A percentile compares a stretch with the other conserved stretches of the same genome.
These are phyloP conservation scores for Fusarium sp. DNA, from an alignment of 2,329 filamentous ascomycete genomes.

Conservation along the genomic window DNA sequence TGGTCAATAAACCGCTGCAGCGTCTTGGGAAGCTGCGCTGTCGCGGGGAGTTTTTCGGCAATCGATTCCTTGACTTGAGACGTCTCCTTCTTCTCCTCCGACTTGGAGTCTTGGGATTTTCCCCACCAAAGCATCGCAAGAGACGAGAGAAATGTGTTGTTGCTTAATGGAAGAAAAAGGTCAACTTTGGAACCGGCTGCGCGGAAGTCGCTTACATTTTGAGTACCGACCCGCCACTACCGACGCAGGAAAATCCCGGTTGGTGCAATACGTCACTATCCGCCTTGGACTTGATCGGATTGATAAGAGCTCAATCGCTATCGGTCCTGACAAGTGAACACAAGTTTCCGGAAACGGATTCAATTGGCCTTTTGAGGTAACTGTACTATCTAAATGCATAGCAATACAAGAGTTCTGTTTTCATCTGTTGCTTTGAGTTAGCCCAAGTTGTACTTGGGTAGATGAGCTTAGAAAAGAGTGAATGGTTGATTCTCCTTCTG, in stretches of 20 bases:
- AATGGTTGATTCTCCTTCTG: too few relatives aligned
- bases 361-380: background rate
- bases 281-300: background rate
- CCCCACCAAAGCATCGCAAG: constrained; percentile 58
- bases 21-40: constrained; percentile 64
- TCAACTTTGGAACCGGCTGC: constrained; percentile 9
- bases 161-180: background rate
- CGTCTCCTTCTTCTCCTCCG: constrained; percentile 44
- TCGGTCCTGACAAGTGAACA: background rate
- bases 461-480: background rate
- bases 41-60: constrained; percentile 61
- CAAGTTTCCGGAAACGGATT: background rate
- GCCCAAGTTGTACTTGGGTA: background rate
- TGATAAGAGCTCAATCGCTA: background rate
- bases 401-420: background rate
- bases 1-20: constrained; percentile 70
- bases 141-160: background rate
- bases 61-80: constrained; percentile 48
- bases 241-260: background rate
- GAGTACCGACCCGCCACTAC: constrained; percentile 26
- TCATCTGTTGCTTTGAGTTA: background rate
- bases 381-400: background rate
- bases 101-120: constrained; percentile 51
- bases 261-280: background rate
- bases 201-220: constrained; percentile 33